Conservation (phyloP, 1,284 basidiomycete species). For the Ceratorhiza oryzae-sativae region DNA sequence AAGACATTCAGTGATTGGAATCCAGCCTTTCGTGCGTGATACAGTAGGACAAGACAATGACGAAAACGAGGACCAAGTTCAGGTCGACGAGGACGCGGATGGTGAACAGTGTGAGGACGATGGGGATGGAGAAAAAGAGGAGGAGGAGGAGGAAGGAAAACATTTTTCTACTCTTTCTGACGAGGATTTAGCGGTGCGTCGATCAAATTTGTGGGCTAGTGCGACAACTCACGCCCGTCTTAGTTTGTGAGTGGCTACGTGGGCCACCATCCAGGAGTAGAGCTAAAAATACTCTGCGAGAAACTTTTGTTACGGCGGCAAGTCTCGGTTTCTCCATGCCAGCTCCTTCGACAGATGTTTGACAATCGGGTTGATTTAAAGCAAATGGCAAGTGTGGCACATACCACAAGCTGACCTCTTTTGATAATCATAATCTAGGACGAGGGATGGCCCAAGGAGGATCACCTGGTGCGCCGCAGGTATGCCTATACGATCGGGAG, state of each 20-base stretch:
- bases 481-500: neutral
- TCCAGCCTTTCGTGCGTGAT: too few species aligned
- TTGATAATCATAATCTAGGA: neutral
- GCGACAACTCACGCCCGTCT: neutral
- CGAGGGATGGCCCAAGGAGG: neutral
- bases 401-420: too few species aligned
- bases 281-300: neutral
- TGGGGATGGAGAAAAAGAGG: neutral
- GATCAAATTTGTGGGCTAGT: too few species aligned
- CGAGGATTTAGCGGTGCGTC: neutral
- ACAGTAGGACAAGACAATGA: too few species aligned
- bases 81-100: neutral
- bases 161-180: neutral
- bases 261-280: neutral
- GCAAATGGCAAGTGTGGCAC: neutral
- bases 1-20: too few species aligned
- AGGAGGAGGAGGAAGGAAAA: neutral
- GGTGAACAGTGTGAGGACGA: neutral
- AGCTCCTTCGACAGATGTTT: neutral
- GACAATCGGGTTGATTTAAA: neutral
- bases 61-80: neutral
- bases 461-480: neutral
- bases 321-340: neutral
- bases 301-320: neutral
- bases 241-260: neutral